Base-by-base conservation (phyloP, 108 stramenopile species). In the Nitzschia sp. region DNA sequence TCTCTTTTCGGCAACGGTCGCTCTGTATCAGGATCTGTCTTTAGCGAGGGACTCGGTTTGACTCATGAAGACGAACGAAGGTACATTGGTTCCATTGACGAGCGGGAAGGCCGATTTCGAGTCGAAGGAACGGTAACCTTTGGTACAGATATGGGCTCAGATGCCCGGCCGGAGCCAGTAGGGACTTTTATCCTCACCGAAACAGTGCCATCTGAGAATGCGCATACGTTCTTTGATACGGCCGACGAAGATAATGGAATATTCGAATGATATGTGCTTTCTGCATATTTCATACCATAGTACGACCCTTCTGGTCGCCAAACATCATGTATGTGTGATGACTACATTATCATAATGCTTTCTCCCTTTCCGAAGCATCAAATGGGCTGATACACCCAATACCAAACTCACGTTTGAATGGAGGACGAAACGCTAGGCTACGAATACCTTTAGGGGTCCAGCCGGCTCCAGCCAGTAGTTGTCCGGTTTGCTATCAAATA, bases 1-100 rank as follows among this genome's bases (percentile, higher is more conserved):
- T 68, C 57, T 48, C 22, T 44, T 8, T 68, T 68, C 45, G 67
- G 67, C 9, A 30, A 19, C 16, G 67, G 67, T 6, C 67, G 67
- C 17, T 57, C 55, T 25, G 27, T 30, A 35, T 52, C 67, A 2
- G 67, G 67, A 5, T 68, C 67, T 22, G 67, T 68, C 4, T 68
- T 17, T 16, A 68, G 67, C 32, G 67, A 68, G 34, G 67, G 67
- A 8, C 16, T 45, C 3, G 67, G 67, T 23, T 26, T 68, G 16
- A 35, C 30, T 16, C 67, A 68, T 38, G 67, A 68, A 16, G 67
- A 68, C 28, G 29, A 56, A 68, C 5, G 67, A 44, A 56, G 29
- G 17, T 68, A 68, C 28, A 15, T 23, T 45, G 67, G 67, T 32
- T 29, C 56, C 16, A 58, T 68, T 16, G 29, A 64, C 19, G 47